Evolutionary conservation across 306 rosid genomes (phyloP).

Genomic region (Castanea mollissima): DNA sequence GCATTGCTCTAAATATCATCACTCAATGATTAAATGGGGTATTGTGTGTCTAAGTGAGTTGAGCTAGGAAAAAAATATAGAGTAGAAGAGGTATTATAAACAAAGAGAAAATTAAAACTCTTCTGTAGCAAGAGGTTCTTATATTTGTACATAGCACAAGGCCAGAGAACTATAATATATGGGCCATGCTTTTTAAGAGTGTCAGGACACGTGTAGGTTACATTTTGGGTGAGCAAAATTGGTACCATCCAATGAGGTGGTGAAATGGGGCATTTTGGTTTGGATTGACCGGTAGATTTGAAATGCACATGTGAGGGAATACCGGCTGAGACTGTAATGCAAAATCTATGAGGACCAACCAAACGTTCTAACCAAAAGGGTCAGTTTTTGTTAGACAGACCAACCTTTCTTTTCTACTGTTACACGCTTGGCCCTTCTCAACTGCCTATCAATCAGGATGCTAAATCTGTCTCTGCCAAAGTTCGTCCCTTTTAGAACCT

Average conservation of each 20-base stretch:
- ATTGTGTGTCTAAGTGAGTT: slow-evolving; percentile 2
- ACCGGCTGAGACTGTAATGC: slow-evolving; percentile 18
- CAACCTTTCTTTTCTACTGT: slow-evolving; percentile 28
- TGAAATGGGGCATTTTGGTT: slow-evolving; percentile 14
- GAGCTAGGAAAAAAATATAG: not conserved
- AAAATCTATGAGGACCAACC: slow-evolving; percentile 18
- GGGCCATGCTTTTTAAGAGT: not conserved
- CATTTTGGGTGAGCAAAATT: not conserved
- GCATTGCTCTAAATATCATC: slow-evolving; percentile 4
- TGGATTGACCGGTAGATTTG: slow-evolving; percentile 46
- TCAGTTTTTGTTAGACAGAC: slow-evolving; percentile 19
- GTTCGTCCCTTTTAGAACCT: not conserved
- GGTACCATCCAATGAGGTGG: not conserved
- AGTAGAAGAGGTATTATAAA: not conserved
- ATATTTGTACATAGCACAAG: no score
- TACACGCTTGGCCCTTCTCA: not conserved
- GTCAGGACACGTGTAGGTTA: not conserved
- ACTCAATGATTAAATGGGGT: slow-evolving; percentile 22
- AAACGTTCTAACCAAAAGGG: slow-evolving; percentile 28
- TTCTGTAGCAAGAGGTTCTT: not conserved
- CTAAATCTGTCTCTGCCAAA: not conserved
- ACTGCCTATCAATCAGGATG: slow-evolving; percentile 9
- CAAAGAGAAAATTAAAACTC: not conserved
- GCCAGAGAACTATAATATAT: not conserved
- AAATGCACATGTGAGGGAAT: not conserved